These are phyloP conservation scores for Fusarium sp. DNA, from an alignment of 2,329 filamentous ascomycete species.

Conservation along the genomic window DNA sequence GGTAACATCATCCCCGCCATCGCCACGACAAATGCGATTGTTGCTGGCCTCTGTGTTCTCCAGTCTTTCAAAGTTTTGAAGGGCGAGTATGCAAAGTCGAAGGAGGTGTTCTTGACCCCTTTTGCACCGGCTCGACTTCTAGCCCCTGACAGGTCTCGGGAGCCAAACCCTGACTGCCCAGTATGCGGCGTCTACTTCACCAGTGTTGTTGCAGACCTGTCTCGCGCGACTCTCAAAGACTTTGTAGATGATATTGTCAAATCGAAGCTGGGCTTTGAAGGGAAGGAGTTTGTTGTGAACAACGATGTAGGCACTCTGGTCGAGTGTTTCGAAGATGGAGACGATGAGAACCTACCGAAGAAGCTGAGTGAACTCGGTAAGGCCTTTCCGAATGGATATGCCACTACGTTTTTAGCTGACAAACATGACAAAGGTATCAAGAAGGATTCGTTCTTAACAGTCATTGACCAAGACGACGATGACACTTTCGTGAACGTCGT, in stretches of 20 bases:
- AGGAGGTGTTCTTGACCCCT: constrained; percentile 87
- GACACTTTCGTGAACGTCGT: constrained; percentile 83
- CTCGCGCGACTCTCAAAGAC: constrained; percentile 80
- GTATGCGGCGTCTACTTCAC: constrained; percentile 83
- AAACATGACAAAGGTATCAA: constrained; percentile 69
- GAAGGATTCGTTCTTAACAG: constrained; percentile 80
- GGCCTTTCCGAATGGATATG: constrained; percentile 27
- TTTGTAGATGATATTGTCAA: constrained; percentile 82
- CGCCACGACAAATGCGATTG: constrained; percentile 97
- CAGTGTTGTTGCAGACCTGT: constrained; percentile 75
- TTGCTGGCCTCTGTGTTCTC: constrained; percentile 90
- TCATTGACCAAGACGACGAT: constrained; percentile 85
- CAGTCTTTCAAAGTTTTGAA: constrained; percentile 92
- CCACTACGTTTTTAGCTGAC: constrained; percentile 27
- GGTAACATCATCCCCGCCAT: constrained; percentile 99
- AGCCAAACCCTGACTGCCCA: constrained; percentile 84
- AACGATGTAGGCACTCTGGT: constrained; percentile 84
- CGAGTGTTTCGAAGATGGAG: constrained; percentile 69
- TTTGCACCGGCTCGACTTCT: constrained; percentile 70
- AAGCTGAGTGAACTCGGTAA: constrained; percentile 81
- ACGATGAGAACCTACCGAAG: constrained; percentile 86
- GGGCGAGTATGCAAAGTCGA: constrained; percentile 76
- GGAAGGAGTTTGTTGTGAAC: constrained; percentile 81
- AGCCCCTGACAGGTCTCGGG: constrained; percentile 66
- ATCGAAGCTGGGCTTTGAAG: constrained; percentile 78